Base-by-base conservation (phyloP, 1,284 basidiomycete species). In the Moesziomyces sp. region DNA sequence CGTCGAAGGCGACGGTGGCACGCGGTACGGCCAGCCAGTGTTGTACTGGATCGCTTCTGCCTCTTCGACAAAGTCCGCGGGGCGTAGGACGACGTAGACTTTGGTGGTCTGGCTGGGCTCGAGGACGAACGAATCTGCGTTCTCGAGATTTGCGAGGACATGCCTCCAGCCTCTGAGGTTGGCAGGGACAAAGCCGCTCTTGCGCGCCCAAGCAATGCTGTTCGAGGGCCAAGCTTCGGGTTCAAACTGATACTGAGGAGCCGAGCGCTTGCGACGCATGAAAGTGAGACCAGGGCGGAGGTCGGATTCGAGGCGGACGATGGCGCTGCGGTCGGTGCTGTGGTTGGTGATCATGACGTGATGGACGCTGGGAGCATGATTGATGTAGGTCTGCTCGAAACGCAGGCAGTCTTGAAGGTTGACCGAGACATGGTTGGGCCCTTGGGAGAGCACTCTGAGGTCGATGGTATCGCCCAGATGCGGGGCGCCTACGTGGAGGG, bases 121-220 rank as follows among this genome's bases (percentile, higher is more conserved):
- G 24, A 83, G 61, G 23, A 77, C 64, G 55, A 83, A 74, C 3
- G 69, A 68, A 42, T 74, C 70, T 5, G 75, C 75, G 30, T 60
- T 54, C 23, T 81, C 79, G 44, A 83, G 68, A 28, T 82, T 83
- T 23, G 81, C 78, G 0, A 73, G 52, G 43, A 80, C 65, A 47
- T 81, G 78, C 56, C 82, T 76, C 69, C 82, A 63, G 11, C 76
- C 73, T 35, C 77, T 64, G 14, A 83, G 71, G 49, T 79, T 76
- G 40, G 69, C 34, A 1, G 82, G 80, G 26, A 72, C 58, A 7
- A 83, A 71, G 13, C 82, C 82, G 40, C 74, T 79, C 10, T 59
- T 72, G 3, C 47, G 58, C 30, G 79, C 81, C 82, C 82, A 83
- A 11, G 52, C 51, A 11, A 74, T 49, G 45, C 72, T 77, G 54